Evolutionary conservation across 1,284 basidiomycete species (phyloP).

Genomic region (Wolfiporia cocos): DNA sequence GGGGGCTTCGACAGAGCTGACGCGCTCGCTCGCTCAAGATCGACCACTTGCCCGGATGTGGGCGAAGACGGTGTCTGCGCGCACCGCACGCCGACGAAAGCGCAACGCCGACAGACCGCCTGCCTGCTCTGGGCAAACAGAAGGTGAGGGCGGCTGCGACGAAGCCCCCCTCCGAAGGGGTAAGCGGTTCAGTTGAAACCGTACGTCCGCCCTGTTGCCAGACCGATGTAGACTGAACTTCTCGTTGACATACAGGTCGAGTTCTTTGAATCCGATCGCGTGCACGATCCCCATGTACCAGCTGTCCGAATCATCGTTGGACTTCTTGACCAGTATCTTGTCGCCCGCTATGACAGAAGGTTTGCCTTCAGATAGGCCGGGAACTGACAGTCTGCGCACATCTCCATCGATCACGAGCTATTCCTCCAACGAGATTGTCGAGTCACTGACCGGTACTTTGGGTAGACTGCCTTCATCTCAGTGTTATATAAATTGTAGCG

Average conservation of each 20-base stretch:
- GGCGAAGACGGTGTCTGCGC: no score
- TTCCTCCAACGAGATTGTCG: background rate
- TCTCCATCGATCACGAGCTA: background rate
- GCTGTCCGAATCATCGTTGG: conserved; percentile 40
- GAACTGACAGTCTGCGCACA: conserved; percentile 50
- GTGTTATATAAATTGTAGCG: no score
- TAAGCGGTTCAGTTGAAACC: conserved; percentile 51
- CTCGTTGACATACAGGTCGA: conserved; percentile 43
- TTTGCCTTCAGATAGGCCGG: conserved; percentile 47
- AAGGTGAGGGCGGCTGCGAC: no score
- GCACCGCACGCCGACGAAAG: no score
- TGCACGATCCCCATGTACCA: conserved; percentile 47
- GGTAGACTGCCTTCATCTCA: background rate
- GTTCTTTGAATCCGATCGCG: conserved; percentile 41
- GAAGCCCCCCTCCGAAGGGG: conserved; percentile 48
- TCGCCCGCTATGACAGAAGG: conserved; percentile 34
- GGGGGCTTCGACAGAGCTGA: no score
- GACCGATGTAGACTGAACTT: conserved; percentile 29
- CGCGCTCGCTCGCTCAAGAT: no score
- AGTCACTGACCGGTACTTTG: background rate
- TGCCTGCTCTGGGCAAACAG: no score
- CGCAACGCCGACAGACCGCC: no score
- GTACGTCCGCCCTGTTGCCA: conserved; percentile 35
- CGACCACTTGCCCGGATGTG: no score
- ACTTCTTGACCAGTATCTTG: conserved; percentile 43